phyloP scores from a whole-genome alignment of 495 filamentous ascomycete genomes.

The Talaromyces trachyspermus region DNA sequence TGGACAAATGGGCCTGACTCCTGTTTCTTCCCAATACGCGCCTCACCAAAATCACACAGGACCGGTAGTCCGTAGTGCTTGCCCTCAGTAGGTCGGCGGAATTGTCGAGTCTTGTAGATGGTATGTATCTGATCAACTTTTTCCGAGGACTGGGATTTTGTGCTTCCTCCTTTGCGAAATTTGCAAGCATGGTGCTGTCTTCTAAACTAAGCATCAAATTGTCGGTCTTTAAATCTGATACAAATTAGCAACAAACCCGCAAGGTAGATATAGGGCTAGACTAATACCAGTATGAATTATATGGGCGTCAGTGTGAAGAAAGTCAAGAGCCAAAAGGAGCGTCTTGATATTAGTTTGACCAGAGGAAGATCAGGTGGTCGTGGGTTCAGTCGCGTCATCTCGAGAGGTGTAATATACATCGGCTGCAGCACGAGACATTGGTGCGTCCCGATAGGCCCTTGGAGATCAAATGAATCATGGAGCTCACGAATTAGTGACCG shows the following conservation, averaged over 20 bases:
- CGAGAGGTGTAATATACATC: slow-evolving; percentile 26
- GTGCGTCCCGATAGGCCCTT: slow-evolving; percentile 31
- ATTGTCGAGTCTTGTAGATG: slow-evolving; percentile 20
- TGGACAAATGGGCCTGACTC: slow-evolving; percentile 24
- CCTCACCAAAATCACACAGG: slow-evolving; percentile 28
- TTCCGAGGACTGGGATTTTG: slow-evolving; percentile 22
- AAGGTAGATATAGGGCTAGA: not conserved
- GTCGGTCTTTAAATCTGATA: slow-evolving; percentile 21
- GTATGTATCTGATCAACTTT: slow-evolving; percentile 15
- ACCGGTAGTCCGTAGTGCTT: slow-evolving; percentile 17
- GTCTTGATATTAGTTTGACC: slow-evolving; percentile 24
- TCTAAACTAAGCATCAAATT: slow-evolving; percentile 26
- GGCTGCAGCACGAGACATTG: slow-evolving; percentile 38
- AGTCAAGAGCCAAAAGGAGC: slow-evolving; percentile 34
- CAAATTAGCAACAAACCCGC: slow-evolving; percentile 7
- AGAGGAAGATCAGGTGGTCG: slow-evolving; percentile 19
- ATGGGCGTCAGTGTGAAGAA: slow-evolving; percentile 31
- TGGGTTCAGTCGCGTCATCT: slow-evolving; percentile 24
- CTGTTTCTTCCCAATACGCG: slow-evolving; percentile 19
- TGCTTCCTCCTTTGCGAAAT: slow-evolving; percentile 20
- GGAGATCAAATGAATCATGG: slow-evolving; percentile 32
- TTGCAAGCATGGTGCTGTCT: slow-evolving; percentile 20
- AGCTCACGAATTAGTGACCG: slow-evolving; percentile 27
- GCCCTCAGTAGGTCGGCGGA: slow-evolving; percentile 12
- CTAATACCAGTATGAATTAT: slow-evolving; percentile 38